Percentiles rank a stretch among this genome's conserved stretches.
Conservation (phyloP, 1,284 basidiomycete genomes). For the Cryptococcus sp. region DNA sequence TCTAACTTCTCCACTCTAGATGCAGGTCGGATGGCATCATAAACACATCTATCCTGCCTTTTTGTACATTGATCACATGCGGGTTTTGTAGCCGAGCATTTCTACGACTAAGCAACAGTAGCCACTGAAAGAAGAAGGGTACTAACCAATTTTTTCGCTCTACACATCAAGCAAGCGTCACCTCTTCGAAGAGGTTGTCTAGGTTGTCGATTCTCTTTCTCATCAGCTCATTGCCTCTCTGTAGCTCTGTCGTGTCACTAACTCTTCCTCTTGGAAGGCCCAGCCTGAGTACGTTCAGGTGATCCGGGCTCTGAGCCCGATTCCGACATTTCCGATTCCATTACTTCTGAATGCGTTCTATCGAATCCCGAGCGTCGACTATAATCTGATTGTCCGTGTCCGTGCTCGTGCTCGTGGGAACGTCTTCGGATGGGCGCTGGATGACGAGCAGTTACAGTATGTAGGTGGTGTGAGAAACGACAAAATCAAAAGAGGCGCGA, state of each 20-base stretch:
- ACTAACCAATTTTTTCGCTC: slow-evolving; percentile 36
- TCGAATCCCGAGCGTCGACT: no score
- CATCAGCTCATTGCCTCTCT: background rate
- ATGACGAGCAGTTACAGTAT: no score
- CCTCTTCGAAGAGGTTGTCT: slow-evolving; percentile 25
- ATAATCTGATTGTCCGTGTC: no score
- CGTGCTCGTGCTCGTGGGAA: no score
- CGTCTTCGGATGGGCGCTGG: no score
- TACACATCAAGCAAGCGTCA: slow-evolving; percentile 35
- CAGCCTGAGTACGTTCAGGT: background rate
- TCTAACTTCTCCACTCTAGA: slow-evolving; percentile 30
- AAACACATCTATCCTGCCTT: slow-evolving; percentile 27
- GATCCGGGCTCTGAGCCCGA: background rate
- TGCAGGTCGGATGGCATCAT: slow-evolving; percentile 27
- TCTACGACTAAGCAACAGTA: slow-evolving; percentile 12
- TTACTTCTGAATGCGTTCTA: no score
- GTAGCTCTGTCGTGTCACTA: background rate
- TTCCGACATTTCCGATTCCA: background rate
- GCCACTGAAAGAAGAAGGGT: background rate
- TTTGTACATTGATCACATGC: slow-evolving; percentile 30
- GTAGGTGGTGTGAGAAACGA: no score
- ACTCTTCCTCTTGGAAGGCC: background rate
- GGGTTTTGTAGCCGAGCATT: slow-evolving; percentile 31
- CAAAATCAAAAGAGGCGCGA: no score
- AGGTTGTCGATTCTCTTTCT: background rate